A percentile compares a stretch with the other conserved stretches of the same genome.
Conservation (phyloP, 192 early-diverging fungal species). For the Dissophora ornata region DNA sequence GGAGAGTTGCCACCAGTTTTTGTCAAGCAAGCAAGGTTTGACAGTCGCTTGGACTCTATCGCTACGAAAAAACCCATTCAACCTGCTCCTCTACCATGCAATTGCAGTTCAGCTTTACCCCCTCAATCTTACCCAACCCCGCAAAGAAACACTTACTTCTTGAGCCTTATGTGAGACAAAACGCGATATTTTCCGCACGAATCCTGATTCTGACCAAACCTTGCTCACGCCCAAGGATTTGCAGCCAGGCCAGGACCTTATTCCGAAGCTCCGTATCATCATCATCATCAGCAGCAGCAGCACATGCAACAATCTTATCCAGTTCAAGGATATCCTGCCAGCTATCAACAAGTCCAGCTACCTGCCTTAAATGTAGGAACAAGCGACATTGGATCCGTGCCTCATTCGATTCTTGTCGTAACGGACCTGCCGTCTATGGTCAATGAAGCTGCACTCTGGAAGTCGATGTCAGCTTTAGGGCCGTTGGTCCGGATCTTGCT, state of each 20-base stretch:
- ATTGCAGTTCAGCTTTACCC: slow-evolving; percentile 7
- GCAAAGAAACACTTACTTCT: too few relatives aligned
- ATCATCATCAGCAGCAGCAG: not conserved
- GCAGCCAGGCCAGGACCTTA: too few relatives aligned
- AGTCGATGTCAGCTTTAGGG: slow-evolving; percentile 30
- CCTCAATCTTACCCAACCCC: too few relatives aligned
- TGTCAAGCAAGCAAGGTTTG: slow-evolving; percentile 54
- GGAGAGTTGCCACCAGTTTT: slow-evolving; percentile 20
- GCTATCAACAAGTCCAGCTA: not conserved
- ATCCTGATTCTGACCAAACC: slow-evolving; percentile 49
- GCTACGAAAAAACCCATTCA: slow-evolving; percentile 14
- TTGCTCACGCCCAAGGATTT: slow-evolving; percentile 7
- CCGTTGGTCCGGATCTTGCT: slow-evolving; percentile 59
- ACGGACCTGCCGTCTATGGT: slow-evolving; percentile 70
- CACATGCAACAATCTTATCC: not conserved
- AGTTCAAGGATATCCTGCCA: not conserved
- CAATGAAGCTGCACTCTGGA: slow-evolving; percentile 65
- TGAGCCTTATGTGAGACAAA: not conserved
- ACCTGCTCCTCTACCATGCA: slow-evolving; percentile 1
- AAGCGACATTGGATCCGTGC: slow-evolving; percentile 63
- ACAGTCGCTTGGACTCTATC: slow-evolving; percentile 42
- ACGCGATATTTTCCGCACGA: not conserved
- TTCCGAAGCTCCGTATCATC: not conserved
- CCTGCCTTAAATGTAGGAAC: slow-evolving; percentile 67
- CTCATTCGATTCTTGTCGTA: slow-evolving; percentile 66